phyloP scores from a whole-genome alignment of 306 rosid species.

The Castanea mollissima region DNA sequence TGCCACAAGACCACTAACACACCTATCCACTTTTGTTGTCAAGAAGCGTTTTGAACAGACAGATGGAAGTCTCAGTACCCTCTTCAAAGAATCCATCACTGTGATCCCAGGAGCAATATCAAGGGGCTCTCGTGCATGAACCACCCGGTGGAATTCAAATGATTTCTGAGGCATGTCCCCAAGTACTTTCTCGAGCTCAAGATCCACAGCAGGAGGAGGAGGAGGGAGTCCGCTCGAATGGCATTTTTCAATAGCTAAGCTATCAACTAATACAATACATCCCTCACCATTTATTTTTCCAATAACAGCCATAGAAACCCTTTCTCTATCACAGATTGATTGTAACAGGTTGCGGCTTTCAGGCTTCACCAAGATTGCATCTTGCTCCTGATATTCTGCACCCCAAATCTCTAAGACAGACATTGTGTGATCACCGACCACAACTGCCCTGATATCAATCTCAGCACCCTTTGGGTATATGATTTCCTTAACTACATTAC shows the following conservation, averaged over 20 bases:
- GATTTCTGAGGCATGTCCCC: constrained; percentile 93
- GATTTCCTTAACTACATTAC: constrained; percentile 88
- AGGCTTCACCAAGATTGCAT: constrained; percentile 82
- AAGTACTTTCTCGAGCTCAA: constrained; percentile 86
- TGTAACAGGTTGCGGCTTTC: constrained; percentile 63
- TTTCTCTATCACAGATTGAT: constrained; percentile 73
- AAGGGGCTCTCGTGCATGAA: constrained; percentile 58
- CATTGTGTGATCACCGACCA: constrained; percentile 90
- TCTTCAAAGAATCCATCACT: constrained; percentile 62
- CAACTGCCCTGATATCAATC: constrained; percentile 67
- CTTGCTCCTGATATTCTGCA: constrained; percentile 95
- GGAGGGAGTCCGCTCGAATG: constrained; percentile 54
- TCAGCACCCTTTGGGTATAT: constrained; percentile 81
- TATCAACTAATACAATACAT: constrained; percentile 66
- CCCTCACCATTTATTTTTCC: constrained; percentile 81
- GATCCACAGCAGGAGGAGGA: constrained; percentile 76
- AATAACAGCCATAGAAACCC: constrained; percentile 90
- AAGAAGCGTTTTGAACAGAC: constrained; percentile 80
- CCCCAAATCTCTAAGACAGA: constrained; percentile 96
- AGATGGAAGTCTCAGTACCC: constrained; percentile 81
- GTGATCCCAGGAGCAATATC: constrained; percentile 71
- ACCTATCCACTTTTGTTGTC: constrained; percentile 77
- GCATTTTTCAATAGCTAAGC: constrained; percentile 49
- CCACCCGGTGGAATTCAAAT: constrained; percentile 57
- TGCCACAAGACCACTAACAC: constrained; percentile 86